Evolutionary conservation across 257 asterid species (phyloP), one percentile per base, ranked within the genome.

Genomic region (Solanum medicagineum): DNA sequence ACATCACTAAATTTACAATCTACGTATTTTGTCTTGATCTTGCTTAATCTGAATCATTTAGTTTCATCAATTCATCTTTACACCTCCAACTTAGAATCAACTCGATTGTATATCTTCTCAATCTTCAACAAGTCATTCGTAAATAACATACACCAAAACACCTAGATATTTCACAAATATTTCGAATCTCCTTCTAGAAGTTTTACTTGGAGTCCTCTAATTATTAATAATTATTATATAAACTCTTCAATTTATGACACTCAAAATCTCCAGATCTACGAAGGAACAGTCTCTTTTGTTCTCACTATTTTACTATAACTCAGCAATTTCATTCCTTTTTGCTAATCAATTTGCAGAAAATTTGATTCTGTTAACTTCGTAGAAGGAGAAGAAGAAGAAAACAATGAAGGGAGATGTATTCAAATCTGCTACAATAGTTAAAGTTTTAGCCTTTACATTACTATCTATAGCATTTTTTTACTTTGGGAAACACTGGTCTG

Each of bases 401-500:
- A 24, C 71, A 10, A 92, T 91, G 93, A 92, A 91, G 88, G 94
- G 81, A 84, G 90, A 90, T 88, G 89, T 88, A 56, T 88, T 87
- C 87, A 94, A 94, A 91, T 88, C 96, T 66, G 40, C 92, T 16
- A 87, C 90, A 19, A 84, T 91, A 6, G 20, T 91, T 82, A 93
- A 90, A 90, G 74, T 91, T 74, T 66, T 92, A 1, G 92, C 89
- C 7, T 88, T 95, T n/a, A 2, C 92, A 13, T 89, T 93, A 47
- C 84, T 94, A 20, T 91, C 96, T 8, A 84, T 93, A 66, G 84
- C 86, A 13, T 95, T 92, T 90, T 95, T 95, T 88, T 94, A 90
- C 91, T 77, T 93, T 4, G 96, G 97, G 63, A 93, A 92, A 86
- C 95, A 91, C 86, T 92, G 91, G 89, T 86, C 96, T 84, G 89